Conservation (phyloP, 129 eudicot genomes). For the Tagetes erecta region DNA sequence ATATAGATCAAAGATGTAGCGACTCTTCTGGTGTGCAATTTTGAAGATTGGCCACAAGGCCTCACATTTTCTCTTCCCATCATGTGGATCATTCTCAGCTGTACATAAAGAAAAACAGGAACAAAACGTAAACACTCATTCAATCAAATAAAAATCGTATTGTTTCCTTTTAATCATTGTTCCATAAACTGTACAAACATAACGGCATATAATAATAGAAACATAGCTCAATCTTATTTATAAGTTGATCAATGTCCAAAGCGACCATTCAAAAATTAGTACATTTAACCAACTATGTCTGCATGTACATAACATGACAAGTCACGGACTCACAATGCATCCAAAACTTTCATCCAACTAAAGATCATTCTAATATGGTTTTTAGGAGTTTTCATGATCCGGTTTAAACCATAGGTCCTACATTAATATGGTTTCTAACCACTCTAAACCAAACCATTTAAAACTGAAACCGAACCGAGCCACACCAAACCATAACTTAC, state of each 20-base stretch:
- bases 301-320: background rate
- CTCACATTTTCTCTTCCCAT: constrained; percentile 87
- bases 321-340: background rate
- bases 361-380: background rate
- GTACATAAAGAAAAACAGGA: constrained; percentile 6
- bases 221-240: background rate
- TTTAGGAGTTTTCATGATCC: background rate
- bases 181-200: background rate
- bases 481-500: background rate
- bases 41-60: constrained; percentile 86
- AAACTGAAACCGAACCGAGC: background rate
- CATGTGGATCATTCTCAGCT: constrained; percentile 88
- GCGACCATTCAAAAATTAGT: background rate
- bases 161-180: background rate
- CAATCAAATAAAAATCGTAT: background rate
- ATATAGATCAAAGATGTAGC: constrained; percentile 76
- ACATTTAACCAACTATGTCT: background rate
- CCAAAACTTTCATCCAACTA: background rate
- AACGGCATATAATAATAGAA: background rate
- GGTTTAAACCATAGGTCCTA: background rate
- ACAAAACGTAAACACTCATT: background rate
- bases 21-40: constrained; percentile 90
- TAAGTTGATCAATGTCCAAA: background rate
- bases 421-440: background rate
- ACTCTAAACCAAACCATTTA: background rate